Evolutionary conservation across 495 filamentous ascomycete genomes (phyloP).

Genomic region (Rhypophila decipiens): DNA sequence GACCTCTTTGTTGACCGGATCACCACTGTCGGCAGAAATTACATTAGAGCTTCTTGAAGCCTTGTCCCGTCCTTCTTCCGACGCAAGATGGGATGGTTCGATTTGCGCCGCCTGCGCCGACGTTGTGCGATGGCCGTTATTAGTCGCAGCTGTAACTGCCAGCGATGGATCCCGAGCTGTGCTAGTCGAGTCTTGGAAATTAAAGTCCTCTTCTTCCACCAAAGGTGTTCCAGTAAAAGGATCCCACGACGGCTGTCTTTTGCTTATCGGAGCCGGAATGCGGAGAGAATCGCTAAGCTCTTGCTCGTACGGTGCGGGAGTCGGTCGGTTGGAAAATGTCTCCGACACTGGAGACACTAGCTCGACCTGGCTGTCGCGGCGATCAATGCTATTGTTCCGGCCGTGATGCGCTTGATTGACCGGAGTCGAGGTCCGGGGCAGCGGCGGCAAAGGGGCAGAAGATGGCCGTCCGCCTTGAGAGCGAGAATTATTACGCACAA

Average conservation of each 20-base stretch:
- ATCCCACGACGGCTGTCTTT: constrained; percentile 16
- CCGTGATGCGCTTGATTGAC: no score
- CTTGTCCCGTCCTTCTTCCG: background rate
- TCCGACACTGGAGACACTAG: constrained; percentile 24
- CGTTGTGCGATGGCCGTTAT: background rate
- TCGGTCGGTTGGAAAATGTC: constrained; percentile 10
- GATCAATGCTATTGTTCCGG: background rate
- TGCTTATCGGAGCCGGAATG: constrained; percentile 13
- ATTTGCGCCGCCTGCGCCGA: background rate
- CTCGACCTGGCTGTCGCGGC: constrained; percentile 11
- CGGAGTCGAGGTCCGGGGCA: constrained; percentile 3
- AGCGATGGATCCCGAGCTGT: no score
- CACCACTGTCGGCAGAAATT: background rate
- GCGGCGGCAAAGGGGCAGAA: constrained; percentile 4
- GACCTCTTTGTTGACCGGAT: background rate
- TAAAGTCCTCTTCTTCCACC: constrained; percentile 21
- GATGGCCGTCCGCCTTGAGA: constrained; percentile 8
- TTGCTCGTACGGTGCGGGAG: constrained; percentile 13
- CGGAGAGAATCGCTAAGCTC: constrained; percentile 12
- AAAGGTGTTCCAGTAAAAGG: constrained; percentile 17
- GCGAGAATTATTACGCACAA: constrained; percentile 11
- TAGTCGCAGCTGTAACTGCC: no score
- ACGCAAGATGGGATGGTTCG: background rate
- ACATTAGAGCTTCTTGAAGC: background rate
- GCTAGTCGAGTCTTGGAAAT: no score